A percentile compares a stretch with the other conserved stretches of the same genome.
phyloP scores from a whole-genome alignment of 2,329 filamentous ascomycete genomes.

The Trichophyton rubrum region DNA sequence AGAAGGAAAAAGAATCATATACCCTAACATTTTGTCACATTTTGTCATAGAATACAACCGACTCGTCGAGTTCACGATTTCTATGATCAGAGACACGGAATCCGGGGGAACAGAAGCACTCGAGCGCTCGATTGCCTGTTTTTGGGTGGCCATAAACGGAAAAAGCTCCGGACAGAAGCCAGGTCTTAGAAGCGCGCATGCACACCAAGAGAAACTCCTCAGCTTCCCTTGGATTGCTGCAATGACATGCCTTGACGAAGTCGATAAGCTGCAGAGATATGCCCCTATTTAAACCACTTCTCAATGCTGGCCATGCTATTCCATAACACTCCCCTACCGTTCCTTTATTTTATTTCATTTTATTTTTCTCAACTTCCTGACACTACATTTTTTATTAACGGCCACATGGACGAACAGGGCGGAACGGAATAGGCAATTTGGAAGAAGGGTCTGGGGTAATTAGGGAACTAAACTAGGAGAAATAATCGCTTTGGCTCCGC shows the following conservation, averaged over 20 bases:
- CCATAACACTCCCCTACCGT: neutral
- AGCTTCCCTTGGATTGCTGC: constrained; percentile 20
- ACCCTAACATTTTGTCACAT: neutral
- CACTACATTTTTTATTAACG: neutral
- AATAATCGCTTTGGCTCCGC: neutral
- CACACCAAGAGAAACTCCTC: constrained; percentile 11
- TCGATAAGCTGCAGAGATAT: constrained; percentile 16
- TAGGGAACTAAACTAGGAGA: neutral
- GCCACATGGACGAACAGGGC: neutral
- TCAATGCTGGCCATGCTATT: no score
- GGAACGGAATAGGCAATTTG: neutral
- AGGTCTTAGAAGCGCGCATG: neutral
- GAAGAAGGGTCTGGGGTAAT: neutral
- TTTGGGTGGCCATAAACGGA: constrained; percentile 14
- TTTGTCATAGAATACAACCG: constrained; percentile 15
- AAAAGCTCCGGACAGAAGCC: neutral
- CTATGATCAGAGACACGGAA: constrained; percentile 15
- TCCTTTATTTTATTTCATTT: neutral
- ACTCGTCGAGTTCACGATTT: constrained; percentile 16
- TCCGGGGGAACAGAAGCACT: constrained; percentile 15
- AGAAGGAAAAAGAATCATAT: neutral
- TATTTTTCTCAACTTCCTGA: neutral
- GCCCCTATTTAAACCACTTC: constrained; percentile 3
- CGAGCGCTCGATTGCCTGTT: constrained; percentile 19
- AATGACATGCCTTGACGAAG: constrained; percentile 17